Conservation (phyloP, 768 basidiomycete genomes). For the Suillus brevipes region DNA sequence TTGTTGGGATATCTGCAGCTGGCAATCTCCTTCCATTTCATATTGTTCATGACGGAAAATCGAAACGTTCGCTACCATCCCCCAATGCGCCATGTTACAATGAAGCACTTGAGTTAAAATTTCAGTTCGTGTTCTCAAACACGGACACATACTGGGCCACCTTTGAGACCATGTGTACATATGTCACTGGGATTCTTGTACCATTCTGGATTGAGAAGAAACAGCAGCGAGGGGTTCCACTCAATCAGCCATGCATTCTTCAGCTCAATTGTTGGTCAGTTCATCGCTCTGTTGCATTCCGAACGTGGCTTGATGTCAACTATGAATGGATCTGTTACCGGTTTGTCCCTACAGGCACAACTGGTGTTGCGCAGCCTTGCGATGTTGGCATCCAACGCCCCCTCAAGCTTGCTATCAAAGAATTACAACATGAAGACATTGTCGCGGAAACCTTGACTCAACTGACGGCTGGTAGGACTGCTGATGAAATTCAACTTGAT, state of each 20-base stretch:
- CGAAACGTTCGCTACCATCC: constrained; percentile 21
- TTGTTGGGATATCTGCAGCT: constrained; percentile 29
- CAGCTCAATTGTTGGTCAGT: no score
- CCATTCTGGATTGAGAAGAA: no score
- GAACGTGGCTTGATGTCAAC: constrained; percentile 30
- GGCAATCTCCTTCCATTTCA: constrained; percentile 36
- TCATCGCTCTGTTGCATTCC: no score
- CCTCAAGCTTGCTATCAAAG: constrained; percentile 36
- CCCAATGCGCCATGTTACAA: constrained; percentile 16
- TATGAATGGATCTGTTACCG: constrained; percentile 32
- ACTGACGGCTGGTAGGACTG: no score
- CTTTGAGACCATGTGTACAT: no score
- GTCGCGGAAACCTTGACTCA: constrained; percentile 16
- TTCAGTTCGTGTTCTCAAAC: no score
- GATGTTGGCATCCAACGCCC: constrained; percentile 34
- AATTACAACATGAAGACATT: constrained; percentile 36
- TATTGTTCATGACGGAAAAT: constrained; percentile 33
- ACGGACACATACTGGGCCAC: no score
- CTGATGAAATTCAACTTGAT: no score
- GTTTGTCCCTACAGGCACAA: constrained; percentile 36
- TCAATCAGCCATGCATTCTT: no score
- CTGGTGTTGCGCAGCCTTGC: constrained; percentile 16
- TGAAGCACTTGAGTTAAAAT: constrained; percentile 15
- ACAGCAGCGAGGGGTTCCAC: no score
- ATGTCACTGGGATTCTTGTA: no score